Conservation (phyloP, 495 filamentous ascomycete genomes). For the Neurospora terricola region DNA sequence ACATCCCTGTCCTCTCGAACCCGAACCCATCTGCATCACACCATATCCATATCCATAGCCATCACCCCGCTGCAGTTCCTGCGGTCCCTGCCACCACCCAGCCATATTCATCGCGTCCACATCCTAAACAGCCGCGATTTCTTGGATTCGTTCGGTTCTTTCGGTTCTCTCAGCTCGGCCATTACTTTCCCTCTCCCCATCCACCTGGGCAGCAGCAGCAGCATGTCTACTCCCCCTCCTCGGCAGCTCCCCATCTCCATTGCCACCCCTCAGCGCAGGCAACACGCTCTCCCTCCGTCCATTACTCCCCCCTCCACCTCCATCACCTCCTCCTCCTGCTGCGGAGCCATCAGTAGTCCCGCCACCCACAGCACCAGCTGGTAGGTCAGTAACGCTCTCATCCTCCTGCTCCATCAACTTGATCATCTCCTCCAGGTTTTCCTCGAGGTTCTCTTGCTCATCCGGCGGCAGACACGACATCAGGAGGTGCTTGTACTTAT, state of each 20-base stretch:
- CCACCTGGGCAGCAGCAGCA: neutral
- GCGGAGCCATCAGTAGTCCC: neutral
- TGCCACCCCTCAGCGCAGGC: neutral
- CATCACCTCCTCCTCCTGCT: neutral
- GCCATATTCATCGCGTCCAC: neutral
- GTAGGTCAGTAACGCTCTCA: neutral
- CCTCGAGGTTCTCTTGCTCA: conserved; percentile 36
- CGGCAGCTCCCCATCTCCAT: neutral
- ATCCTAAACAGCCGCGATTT: neutral
- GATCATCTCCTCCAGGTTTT: conserved; percentile 38
- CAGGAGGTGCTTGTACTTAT: conserved; percentile 37
- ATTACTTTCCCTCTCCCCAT: neutral
- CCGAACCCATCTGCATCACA: neutral
- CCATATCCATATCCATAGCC: neutral
- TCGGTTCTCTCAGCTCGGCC: neutral
- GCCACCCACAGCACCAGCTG: neutral
- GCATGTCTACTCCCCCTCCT: neutral
- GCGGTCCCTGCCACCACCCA: neutral
- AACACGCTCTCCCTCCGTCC: neutral
- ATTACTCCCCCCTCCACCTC: neutral
- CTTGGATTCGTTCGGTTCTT: neutral
- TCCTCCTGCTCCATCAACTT: conserved; percentile 43
- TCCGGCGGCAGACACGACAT: conserved; percentile 35
- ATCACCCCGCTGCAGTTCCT: neutral
- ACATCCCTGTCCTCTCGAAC: neutral